phyloP scores from a whole-genome alignment of 306 rosid genomes.

The Fragaria vesca region DNA sequence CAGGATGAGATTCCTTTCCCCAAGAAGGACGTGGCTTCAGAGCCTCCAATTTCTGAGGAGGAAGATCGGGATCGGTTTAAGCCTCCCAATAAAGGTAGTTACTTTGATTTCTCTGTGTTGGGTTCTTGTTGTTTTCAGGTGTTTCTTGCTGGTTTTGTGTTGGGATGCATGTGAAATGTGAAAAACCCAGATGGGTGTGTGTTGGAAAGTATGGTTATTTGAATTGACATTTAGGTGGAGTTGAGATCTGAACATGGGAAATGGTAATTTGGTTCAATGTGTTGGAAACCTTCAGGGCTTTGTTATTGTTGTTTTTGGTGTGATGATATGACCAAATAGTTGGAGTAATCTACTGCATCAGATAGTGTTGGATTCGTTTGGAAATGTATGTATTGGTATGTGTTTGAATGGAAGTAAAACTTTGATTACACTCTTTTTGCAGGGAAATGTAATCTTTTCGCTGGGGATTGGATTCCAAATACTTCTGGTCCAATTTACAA shows the following conservation, averaged over 20 bases:
- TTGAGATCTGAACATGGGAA: slow-evolving; percentile 11
- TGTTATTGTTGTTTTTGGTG: not conserved
- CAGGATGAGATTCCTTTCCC: slow-evolving; percentile 28
- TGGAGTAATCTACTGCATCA: not conserved
- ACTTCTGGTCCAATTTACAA: slow-evolving; percentile 66
- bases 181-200: not conserved
- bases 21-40: slow-evolving; percentile 22
- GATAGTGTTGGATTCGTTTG: not conserved
- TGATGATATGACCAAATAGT: not conserved
- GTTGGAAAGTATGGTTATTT: not conserved
- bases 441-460: slow-evolving; percentile 73
- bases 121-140: slow-evolving; percentile 8
- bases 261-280: not conserved
- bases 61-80: slow-evolving; percentile 36
- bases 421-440: slow-evolving; percentile 18
- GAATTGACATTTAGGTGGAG: not conserved
- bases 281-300: not conserved
- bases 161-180: not conserved
- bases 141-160: slow-evolving; percentile 5
- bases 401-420: slow-evolving; percentile 12
- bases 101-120: not conserved
- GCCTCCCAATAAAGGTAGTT: slow-evolving; percentile 33
- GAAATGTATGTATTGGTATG: slow-evolving; percentile 6
- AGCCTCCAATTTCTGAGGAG: slow-evolving; percentile 4
- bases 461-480: slow-evolving; percentile 79